phyloP scores from a whole-genome alignment of 352 stramenopile genomes.

The Phytophthora megakarya region DNA sequence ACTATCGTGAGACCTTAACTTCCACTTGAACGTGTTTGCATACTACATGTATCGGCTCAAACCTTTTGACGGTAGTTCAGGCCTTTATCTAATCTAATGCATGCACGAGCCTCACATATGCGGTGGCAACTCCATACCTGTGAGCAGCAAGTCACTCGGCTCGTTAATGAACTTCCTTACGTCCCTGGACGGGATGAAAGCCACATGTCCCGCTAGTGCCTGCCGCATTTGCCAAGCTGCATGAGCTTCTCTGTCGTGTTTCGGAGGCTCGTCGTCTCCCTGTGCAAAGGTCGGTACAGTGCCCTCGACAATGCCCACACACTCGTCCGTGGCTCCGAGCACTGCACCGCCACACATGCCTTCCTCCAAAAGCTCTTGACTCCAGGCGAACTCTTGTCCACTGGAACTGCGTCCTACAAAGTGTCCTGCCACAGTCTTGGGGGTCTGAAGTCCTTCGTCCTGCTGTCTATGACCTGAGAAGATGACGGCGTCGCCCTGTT shows the following conservation, averaged over 20 bases:
- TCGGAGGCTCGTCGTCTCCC: constrained; percentile 18
- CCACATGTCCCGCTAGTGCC: constrained; percentile 70
- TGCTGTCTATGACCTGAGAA: constrained; percentile 57
- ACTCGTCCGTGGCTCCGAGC: constrained; percentile 42
- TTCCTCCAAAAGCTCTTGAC: constrained; percentile 72
- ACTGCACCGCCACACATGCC: constrained; percentile 85
- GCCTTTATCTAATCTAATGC: constrained; percentile 33
- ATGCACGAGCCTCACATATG: constrained; percentile 22
- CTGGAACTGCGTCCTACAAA: constrained; percentile 66
- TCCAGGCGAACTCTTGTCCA: constrained; percentile 77
- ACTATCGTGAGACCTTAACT: constrained; percentile 4
- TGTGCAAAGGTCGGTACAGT: constrained; percentile 61
- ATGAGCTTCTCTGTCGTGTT: constrained; percentile 31
- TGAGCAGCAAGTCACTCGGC: constrained; percentile 35
- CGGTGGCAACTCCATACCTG: constrained; percentile 40
- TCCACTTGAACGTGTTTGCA: constrained; percentile 11
- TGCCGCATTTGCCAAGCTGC: constrained; percentile 60
- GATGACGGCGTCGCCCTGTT: constrained; percentile 46
- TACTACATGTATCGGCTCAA: constrained; percentile 16
- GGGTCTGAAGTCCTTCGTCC: constrained; percentile 28
- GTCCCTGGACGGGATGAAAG: constrained; percentile 61
- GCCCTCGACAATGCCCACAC: constrained; percentile 77
- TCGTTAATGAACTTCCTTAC: constrained; percentile 56
- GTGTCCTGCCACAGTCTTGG: constrained; percentile 55
- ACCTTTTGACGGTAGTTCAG: constrained; percentile 24